These are phyloP conservation scores for Quambalaria eucalypti DNA, from an alignment of 1,284 basidiomycete species.

Conservation along the genomic window DNA sequence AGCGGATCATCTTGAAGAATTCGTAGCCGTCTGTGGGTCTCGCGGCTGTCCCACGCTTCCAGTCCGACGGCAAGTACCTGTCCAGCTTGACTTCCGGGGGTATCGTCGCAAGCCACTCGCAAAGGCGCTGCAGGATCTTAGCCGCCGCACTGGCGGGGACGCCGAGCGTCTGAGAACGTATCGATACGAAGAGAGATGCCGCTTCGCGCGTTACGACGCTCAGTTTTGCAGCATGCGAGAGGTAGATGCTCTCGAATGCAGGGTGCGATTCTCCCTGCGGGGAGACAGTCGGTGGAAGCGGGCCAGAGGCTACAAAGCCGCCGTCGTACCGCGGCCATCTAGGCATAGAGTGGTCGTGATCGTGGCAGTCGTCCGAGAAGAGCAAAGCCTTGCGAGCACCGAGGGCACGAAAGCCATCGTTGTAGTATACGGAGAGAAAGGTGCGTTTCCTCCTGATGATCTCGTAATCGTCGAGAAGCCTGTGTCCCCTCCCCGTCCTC, in stretches of 20 bases:
- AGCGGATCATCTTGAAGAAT: neutral
- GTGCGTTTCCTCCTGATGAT: neutral
- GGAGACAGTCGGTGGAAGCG: neutral
- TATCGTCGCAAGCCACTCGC: neutral
- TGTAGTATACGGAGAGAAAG: neutral
- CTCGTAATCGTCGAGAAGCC: neutral
- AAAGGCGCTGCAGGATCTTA: neutral
- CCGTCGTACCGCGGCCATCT: neutral
- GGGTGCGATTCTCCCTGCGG: neutral
- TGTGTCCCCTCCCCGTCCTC: neutral
- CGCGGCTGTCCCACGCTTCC: neutral
- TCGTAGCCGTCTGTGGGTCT: neutral
- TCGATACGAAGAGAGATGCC: neutral
- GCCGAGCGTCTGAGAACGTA: neutral
- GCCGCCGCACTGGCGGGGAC: neutral
- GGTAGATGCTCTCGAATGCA: neutral
- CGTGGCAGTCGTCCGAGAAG: neutral
- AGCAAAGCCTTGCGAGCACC: neutral
- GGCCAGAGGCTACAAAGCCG: neutral
- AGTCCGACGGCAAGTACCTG: neutral
- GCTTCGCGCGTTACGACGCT: neutral
- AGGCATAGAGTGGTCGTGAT: neutral
- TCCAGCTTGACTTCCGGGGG: neutral
- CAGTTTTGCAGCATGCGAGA: neutral
- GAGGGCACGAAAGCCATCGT: neutral